Percentiles rank a stretch among this genome's conserved stretches.
These are phyloP conservation scores for Trametes maxima DNA, from an alignment of 768 basidiomycete species.

Conservation along the genomic window DNA sequence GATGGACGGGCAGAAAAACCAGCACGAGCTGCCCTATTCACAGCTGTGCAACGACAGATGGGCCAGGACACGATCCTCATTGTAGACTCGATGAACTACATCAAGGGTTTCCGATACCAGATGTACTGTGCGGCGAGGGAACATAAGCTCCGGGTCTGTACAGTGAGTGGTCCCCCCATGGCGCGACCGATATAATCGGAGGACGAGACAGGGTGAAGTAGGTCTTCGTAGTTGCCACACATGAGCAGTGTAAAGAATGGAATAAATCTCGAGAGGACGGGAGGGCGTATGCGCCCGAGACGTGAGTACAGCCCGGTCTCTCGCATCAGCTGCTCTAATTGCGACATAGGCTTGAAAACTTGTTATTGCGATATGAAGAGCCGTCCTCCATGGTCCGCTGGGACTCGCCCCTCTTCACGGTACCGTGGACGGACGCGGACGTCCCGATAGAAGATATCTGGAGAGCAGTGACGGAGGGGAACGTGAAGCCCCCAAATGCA, in stretches of 20 bases:
- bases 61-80: conserved; percentile 77
- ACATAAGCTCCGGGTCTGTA: conserved; percentile 80
- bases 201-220: conserved; percentile 37
- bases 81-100: conserved; percentile 92
- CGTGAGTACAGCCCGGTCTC: conserved; percentile 47
- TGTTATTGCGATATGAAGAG: conserved; percentile 90
- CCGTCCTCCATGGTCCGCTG: conserved; percentile 98
- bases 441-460: conserved; percentile 74
- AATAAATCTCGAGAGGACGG: conserved; percentile 57
- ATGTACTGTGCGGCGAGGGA: conserved; percentile 96
- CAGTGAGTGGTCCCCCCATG: conserved; percentile 52
- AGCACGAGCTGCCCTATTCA: conserved; percentile 81
- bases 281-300: conserved; percentile 62
- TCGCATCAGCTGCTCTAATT: conserved; percentile 13
- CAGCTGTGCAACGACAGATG: conserved; percentile 78
- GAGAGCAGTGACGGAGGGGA: conserved; percentile 76
- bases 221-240: conserved; percentile 76
- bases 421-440: conserved; percentile 72
- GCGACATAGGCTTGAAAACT: conserved; percentile 71
- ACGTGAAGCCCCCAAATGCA: conserved; percentile 84
- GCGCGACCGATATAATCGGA: conserved; percentile 2
- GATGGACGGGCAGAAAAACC: conserved; percentile 86
- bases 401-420: conserved; percentile 93
- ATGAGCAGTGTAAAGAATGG: conserved; percentile 77
- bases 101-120: conserved; percentile 98